Evolutionary conservation across 345 rosid species (phyloP).

Genomic region (Eucalyptus rudis): DNA sequence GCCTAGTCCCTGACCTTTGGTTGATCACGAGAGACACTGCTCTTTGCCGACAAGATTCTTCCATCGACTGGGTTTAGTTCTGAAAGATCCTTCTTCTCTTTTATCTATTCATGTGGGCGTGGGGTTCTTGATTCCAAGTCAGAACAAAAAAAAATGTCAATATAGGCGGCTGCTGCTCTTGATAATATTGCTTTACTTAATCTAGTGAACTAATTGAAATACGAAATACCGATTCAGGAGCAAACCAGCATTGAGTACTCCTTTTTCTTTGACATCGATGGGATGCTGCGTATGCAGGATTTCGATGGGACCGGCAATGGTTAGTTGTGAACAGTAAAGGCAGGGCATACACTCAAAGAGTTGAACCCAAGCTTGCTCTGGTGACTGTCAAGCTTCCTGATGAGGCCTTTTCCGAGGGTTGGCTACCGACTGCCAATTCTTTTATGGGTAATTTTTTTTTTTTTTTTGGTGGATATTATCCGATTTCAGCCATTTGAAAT

Average conservation of each 20-base stretch:
- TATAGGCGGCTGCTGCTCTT: not conserved
- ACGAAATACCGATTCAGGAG: not conserved
- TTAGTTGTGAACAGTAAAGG: conserved; percentile 58
- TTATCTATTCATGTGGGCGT: not conserved
- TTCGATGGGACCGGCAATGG: conserved; percentile 90
- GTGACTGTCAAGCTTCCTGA: conserved; percentile 48
- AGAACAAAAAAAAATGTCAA: not conserved
- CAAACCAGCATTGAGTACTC: not conserved
- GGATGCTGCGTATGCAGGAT: conserved; percentile 28
- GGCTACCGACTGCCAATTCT: conserved; percentile 44
- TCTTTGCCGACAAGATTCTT: not conserved
- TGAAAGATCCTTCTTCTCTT: not conserved
- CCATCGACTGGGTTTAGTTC: not conserved
- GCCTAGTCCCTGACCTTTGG: not conserved
- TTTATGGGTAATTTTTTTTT: conserved; percentile 29
- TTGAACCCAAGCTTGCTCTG: conserved; percentile 79
- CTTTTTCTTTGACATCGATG: not conserved
- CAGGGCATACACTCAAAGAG: conserved; percentile 81
- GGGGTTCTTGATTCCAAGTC: not conserved
- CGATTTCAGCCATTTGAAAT: not conserved
- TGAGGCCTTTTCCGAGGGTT: conserved; percentile 45
- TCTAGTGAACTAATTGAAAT: not conserved
- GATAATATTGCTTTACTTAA: not conserved
- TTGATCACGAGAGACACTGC: not conserved
- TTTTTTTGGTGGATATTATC: not conserved